These are phyloP conservation scores for Phialophora macrospora DNA, from an alignment of 2,329 filamentous ascomycete species.

Conservation along the genomic window DNA sequence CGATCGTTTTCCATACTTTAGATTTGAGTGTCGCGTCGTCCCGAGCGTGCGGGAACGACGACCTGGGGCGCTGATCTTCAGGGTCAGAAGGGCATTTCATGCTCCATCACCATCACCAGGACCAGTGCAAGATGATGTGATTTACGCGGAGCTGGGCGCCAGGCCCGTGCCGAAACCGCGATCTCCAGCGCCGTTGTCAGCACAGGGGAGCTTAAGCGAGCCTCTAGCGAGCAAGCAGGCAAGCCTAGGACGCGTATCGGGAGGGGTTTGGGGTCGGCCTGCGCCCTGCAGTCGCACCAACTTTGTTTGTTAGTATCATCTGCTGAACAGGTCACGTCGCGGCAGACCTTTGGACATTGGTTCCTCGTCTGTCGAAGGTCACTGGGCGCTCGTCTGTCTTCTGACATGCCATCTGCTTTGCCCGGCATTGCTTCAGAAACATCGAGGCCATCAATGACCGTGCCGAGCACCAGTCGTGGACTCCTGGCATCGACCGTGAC, in stretches of 20 bases:
- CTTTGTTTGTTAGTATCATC: neutral
- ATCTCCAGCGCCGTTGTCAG: conserved; percentile 3
- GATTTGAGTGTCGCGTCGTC: neutral
- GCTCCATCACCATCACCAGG: conserved; percentile 3
- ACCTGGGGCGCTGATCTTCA: neutral
- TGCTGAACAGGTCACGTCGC: conserved; percentile 12
- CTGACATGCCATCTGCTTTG: conserved; percentile 8
- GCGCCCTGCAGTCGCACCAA: neutral
- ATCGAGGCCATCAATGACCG: conserved; percentile 15
- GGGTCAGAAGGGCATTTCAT: neutral
- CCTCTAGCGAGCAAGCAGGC: conserved; percentile 15
- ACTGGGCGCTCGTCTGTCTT: conserved; percentile 15
- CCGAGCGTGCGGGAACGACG: too few species aligned
- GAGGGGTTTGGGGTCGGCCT: neutral
- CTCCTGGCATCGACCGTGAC: neutral
- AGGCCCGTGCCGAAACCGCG: conserved; percentile 11
- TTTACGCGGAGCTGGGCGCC: conserved; percentile 11
- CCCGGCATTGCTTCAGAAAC: conserved; percentile 8
- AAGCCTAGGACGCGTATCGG: conserved; percentile 4
- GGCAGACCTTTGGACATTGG: neutral
- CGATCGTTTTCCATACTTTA: neutral
- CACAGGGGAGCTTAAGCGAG: conserved; percentile 11
- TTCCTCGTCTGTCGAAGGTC: conserved; percentile 1
- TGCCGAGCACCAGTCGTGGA: conserved; percentile 4
- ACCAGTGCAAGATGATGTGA: neutral